Evolutionary conservation across 2,329 filamentous ascomycete species (phyloP), one percentile per base, ranked within the genome.

Genomic region (Ramularia collo-cygni): DNA sequence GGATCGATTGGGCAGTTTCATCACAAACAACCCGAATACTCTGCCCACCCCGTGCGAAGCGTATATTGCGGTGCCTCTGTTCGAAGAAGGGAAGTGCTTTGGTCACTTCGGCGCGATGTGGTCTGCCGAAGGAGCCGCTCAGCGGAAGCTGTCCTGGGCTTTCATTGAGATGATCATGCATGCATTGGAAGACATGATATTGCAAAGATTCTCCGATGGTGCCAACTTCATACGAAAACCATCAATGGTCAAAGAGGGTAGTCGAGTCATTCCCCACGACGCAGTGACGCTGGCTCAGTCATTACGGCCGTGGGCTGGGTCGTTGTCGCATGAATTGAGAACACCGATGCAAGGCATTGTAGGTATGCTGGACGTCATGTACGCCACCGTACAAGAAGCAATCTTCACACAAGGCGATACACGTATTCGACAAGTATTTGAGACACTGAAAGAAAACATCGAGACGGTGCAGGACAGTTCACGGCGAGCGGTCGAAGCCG

Each of bases 301-400:
- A 2, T 64, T 85, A 13, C 81, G 83, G 54, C 80, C 81, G 0
- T 85, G 82, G 55, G 81, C 81, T n/a, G 72, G 79, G 46, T 83
- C 77, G 54, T 62, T 85, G 21, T 85, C 81, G 1, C 81, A 85
- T 50, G 81, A 85, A 56, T 60, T 85, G 33, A 69, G 81, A 46
- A 85, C 81, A 3, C 81, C 81, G 1, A 84, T 85, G 80, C 81
- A 85, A 59, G 81, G 81, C 29, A 79, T 85, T 5, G 79, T 85
- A 10, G 81, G 81, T 5, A 85, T 85, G 81, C 64, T 85, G 30
- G 81, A 85, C 62, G 78, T 85, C 44, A 85, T 85, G 79, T 79
- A 84, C 61, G 77, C 80, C 3, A 83, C 79, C 2, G 77, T 85
- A 2, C 71, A 81, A 42, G 81, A 85, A 55, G 77, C 77, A 13